Base-by-base conservation (phyloP, 1,139 yeast species). In the Wickerhamomyces sp. region DNA sequence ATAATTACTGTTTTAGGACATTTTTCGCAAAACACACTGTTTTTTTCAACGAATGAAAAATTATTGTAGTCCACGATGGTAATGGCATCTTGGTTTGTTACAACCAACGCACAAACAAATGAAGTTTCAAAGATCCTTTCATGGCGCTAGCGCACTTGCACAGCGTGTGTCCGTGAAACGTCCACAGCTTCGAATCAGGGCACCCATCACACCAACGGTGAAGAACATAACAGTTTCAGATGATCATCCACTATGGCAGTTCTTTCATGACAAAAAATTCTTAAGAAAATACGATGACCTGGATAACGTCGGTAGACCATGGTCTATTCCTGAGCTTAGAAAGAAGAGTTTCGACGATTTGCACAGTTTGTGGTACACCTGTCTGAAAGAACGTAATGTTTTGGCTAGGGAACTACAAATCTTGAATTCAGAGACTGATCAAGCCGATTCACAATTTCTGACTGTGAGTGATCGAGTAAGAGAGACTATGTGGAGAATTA, bases 221-320 rank as follows among this genome's bases (percentile, higher is more conserved):
- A 68, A 70, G 45, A 85, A 85, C 58, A 68, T 89, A 40, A 72
- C 70, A 44, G 86, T 85, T 20, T 72, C 79, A 16, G 93, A 83
- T 12, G 84, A 84, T 55, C 98, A 91, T 61, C 97, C 98, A 25
- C 68, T 91, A 46, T 91, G 96, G 96, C 93, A 85, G 51, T 91
- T 91, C 59, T 91, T 91, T 64, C 70, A 77, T 27, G 70, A 80
- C 31, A 69, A 74, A 41, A 64, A 70, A 48, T 76, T 78, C 45
- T 63, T 82, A 44, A 72, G 96, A 47, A 60, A 68, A 2, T 57
- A 70, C 2, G 73, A 68, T 5, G 89, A 83, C 16, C 54, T 87
- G 27, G 68, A 68, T 34, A 70, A 71, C 39, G 59, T 66, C 21
- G 86, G 94, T 12, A 72, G 96, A 47, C 67, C 93, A 10, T 93